Percentiles rank a stretch among this genome's conserved stretches.
Conservation (phyloP, 148 eudicot genomes). For the Cornus suecica region DNA sequence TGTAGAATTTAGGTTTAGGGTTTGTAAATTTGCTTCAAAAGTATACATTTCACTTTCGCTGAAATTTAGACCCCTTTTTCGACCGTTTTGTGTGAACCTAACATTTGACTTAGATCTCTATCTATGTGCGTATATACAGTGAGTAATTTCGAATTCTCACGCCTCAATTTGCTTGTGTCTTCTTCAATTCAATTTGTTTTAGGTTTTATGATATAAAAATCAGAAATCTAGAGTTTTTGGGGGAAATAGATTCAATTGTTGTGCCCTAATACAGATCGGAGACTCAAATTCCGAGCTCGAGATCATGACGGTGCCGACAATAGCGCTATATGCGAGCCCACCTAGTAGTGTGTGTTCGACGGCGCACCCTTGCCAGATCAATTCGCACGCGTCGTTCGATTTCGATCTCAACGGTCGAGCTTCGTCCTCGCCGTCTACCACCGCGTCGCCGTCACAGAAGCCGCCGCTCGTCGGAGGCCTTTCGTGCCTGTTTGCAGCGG, state of each 20-base stretch:
- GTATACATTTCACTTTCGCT: slow-evolving; percentile 14
- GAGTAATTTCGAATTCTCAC: background rate
- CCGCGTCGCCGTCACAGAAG: slow-evolving; percentile 49
- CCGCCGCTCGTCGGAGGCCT: slow-evolving; percentile 57
- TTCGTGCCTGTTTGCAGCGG: slow-evolving; percentile 45
- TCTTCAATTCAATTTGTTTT: background rate
- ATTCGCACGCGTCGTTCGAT: slow-evolving; percentile 54
- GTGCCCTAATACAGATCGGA: background rate
- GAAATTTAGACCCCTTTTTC: slow-evolving; percentile 4
- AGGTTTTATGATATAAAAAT: background rate
- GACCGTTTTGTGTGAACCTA: background rate
- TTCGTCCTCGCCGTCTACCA: slow-evolving; percentile 42
- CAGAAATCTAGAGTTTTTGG: background rate
- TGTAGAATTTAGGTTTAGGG: slow-evolving; percentile 9
- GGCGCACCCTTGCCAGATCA: slow-evolving; percentile 54
- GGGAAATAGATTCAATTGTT: background rate
- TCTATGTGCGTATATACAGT: background rate
- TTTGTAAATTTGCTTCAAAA: slow-evolving; percentile 18
- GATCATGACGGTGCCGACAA: slow-evolving; percentile 79
- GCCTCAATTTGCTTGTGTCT: background rate
- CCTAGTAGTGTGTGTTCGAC: slow-evolving; percentile 66
- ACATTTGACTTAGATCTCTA: slow-evolving; percentile 4
- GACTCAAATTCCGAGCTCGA: background rate
- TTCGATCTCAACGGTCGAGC: slow-evolving; percentile 56
- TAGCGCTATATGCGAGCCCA: slow-evolving; percentile 75